Evolutionary conservation across 139 green algal species (phyloP), one percentile per base, ranked within the genome.

Genomic region (Chlamydomonas schloesseri): DNA sequence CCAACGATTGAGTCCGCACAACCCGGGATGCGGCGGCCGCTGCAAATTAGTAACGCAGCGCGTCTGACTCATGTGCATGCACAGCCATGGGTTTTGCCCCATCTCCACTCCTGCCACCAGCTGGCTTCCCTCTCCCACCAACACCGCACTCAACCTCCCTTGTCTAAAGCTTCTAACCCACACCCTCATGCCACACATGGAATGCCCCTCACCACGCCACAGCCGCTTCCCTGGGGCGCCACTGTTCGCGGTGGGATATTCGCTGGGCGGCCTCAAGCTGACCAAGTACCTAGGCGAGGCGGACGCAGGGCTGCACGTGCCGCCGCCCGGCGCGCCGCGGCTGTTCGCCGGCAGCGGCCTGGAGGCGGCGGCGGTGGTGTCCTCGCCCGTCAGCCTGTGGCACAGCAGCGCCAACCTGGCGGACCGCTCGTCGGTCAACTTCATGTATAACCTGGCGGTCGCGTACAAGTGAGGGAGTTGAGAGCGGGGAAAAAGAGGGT

Each of bases 271-370:
- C 76, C 62, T 97, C 11, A 93, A 96, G 72, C 90, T 97, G 9
- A 94, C 91, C 69, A 97, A 96, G 87, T 97, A 96, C 84, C 69
- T 96, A 26, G 93, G 88, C 53, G 92, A 96, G 75, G 91, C 91
- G 24, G 94, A 96, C 83, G 81, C 42, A 31, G 88, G 89, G 29
- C 68, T 95, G 69, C 90, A 93, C 72, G 55, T 28, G 8, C 71
- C 53, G 46, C 71, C 47, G 21, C 68, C 65, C 26, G 79, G 79
- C 11, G n/a, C 33, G 67, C 65, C 67, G 47, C 42, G 5, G 65
- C 65, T 76, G n/a, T 55, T 72, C 47, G 33, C 23, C 17, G 90
- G 91, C 60, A 94, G 87, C 57, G 92, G 90, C n/a, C 71, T 96
- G 36, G 78, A 86, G 28, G 92, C 84, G 3, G 91, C 92, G 20